Evolutionary conservation across 2,329 filamentous ascomycete species (phyloP).

Genomic region (Dryadomyces quercus-mongolicae): DNA sequence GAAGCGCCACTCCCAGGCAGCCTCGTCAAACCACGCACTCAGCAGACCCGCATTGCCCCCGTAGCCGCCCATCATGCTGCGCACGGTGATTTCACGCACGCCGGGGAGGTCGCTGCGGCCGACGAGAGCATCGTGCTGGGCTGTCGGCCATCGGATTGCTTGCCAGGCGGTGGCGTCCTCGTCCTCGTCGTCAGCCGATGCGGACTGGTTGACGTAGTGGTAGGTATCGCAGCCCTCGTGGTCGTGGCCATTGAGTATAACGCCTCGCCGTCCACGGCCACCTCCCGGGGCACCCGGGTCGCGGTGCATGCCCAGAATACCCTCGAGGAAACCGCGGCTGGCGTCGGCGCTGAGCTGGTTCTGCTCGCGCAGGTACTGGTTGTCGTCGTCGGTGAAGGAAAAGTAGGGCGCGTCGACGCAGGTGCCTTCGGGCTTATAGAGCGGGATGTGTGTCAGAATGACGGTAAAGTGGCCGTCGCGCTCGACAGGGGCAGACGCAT

Average conservation of each 20-base stretch:
- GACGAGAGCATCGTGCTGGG: conserved; percentile 27
- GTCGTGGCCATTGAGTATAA: conserved; percentile 88
- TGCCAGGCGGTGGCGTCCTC: conserved; percentile 30
- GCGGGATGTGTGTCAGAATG: conserved; percentile 81
- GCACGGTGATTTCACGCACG: conserved; percentile 79
- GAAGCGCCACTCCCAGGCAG: conserved; percentile 63
- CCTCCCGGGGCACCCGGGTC: conserved; percentile 42
- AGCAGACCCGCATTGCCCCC: conserved; percentile 84
- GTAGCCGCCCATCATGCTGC: conserved; percentile 97
- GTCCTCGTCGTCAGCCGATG: conserved; percentile 23
- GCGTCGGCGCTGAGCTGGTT: conserved; percentile 71
- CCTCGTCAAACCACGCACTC: conserved; percentile 76
- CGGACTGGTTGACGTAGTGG: conserved; percentile 63
- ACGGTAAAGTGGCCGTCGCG: conserved; percentile 61
- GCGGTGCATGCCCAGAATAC: conserved; percentile 67
- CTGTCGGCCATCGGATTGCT: conserved; percentile 35
- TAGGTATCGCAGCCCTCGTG: conserved; percentile 87
- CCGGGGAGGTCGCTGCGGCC: conserved; percentile 39
- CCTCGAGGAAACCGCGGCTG: conserved; percentile 66
- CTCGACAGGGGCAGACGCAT: conserved; percentile 47
- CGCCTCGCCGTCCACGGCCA: conserved; percentile 58
- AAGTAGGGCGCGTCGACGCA: conserved; percentile 82
- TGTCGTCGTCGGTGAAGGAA: conserved; percentile 53
- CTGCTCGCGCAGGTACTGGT: conserved; percentile 74
- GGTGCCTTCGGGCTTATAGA: conserved; percentile 70